Percentiles rank a stretch among this genome's conserved stretches.
These are phyloP conservation scores for Penicillium sp. DNA, from an alignment of 2,329 filamentous ascomycete genomes.

Conservation along the genomic window DNA sequence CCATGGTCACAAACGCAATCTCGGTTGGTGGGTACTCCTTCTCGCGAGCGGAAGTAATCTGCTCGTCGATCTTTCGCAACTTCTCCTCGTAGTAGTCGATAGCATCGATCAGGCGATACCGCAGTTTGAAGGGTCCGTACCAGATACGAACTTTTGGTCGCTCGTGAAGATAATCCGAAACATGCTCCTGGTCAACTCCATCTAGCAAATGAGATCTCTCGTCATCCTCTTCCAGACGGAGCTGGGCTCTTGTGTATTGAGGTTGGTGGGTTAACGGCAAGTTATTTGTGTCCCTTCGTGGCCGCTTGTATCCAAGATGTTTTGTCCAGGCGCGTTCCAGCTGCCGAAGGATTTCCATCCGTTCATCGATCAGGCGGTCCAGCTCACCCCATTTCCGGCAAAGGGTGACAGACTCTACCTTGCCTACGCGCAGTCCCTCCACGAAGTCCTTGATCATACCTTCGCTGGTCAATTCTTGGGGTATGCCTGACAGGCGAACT, in stretches of 20 bases:
- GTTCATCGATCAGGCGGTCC: slow-evolving; percentile 70
- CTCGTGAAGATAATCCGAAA: slow-evolving; percentile 48
- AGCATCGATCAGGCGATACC: slow-evolving; percentile 75
- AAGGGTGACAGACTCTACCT: slow-evolving; percentile 82
- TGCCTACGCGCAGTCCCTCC: slow-evolving; percentile 84
- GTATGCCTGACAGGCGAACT: slow-evolving; percentile 87
- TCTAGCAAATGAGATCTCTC: slow-evolving; percentile 62
- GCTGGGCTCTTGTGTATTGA: slow-evolving; percentile 37
- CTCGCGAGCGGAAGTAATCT: slow-evolving; percentile 69
- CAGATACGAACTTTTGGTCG: slow-evolving; percentile 73
- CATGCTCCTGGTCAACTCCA: slow-evolving; percentile 43
- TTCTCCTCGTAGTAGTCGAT: slow-evolving; percentile 94
- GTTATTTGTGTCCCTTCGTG: slow-evolving; percentile 46
- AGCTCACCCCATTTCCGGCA: slow-evolving; percentile 85
- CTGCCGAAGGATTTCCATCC: slow-evolving; percentile 66
- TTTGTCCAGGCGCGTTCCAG: slow-evolving; percentile 84
- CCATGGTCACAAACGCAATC: slow-evolving; percentile 95
- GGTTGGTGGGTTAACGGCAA: slow-evolving; percentile 55
- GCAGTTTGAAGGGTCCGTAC: slow-evolving; percentile 74
- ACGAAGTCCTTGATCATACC: slow-evolving; percentile 82
- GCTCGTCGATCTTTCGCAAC: slow-evolving; percentile 74
- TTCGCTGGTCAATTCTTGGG: slow-evolving; percentile 75
- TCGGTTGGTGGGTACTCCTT: slow-evolving; percentile 77
- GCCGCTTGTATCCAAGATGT: slow-evolving; percentile 63
- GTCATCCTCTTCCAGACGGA: slow-evolving; percentile 52